phyloP scores from a whole-genome alignment of 495 filamentous ascomycete genomes.

The Neurospora sp. region DNA sequence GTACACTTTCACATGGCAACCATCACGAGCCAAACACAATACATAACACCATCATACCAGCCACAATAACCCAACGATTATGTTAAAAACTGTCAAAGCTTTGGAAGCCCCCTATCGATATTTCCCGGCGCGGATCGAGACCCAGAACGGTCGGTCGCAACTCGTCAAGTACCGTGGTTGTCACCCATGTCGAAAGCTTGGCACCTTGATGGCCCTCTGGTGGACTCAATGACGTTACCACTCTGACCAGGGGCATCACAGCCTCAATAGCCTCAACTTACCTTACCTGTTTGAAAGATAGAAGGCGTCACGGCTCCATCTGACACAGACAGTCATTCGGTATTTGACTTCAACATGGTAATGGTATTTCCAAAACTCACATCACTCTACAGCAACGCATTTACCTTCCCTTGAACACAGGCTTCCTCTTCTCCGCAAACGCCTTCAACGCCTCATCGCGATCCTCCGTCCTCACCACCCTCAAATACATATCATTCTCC shows the following conservation, averaged over 20 bases:
- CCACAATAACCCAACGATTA: neutral
- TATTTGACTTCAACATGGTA: neutral
- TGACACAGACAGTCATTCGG: neutral
- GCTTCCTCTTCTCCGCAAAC: slow-evolving; percentile 86
- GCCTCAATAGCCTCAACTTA: neutral
- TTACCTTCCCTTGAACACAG: slow-evolving; percentile 62
- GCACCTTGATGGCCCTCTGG: neutral
- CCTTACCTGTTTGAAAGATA: neutral
- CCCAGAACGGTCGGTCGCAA: neutral
- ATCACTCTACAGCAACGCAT: neutral
- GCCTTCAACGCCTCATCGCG: slow-evolving; percentile 75
- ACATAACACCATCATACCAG: neutral
- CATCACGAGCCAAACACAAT: neutral
- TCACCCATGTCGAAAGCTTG: neutral
- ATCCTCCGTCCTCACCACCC: slow-evolving; percentile 74
- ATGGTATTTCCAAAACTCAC: neutral
- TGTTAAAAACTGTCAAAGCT: neutral
- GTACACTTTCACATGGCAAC: neutral
- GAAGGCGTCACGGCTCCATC: too few species aligned
- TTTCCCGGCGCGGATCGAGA: neutral
- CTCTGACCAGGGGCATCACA: neutral
- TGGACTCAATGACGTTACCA: neutral
- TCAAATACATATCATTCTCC: slow-evolving; percentile 71
- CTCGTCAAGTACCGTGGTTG: neutral
- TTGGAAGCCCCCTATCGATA: neutral